A percentile compares a stretch with the other conserved stretches of the same genome.
These are phyloP conservation scores for Acanthamoeba sp. DNA, from an alignment of 208 protist genomes.

Conservation along the genomic window DNA sequence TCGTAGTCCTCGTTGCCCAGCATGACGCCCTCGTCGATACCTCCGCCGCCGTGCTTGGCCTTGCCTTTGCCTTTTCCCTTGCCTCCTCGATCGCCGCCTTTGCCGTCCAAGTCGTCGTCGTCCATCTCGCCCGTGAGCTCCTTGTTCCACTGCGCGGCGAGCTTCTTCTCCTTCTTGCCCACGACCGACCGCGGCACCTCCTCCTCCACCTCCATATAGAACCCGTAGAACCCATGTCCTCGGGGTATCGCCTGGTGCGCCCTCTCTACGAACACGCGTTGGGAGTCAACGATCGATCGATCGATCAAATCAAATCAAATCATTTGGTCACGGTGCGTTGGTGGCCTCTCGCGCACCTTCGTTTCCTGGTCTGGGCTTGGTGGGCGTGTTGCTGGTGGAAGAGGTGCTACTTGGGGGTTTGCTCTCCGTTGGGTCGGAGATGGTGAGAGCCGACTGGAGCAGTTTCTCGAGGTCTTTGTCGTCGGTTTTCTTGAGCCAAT, in stretches of 20 bases:
- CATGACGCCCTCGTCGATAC: not conserved
- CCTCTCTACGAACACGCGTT: no score
- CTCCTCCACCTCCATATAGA: conserved; percentile 46
- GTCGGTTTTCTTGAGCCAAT: not conserved
- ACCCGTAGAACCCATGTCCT: conserved; percentile 4
- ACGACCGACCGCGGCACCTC: not conserved
- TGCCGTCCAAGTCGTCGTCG: not conserved
- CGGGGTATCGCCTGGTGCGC: not conserved
- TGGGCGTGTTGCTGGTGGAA: not conserved
- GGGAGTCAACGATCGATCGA: no score
- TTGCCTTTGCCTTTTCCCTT: not conserved
- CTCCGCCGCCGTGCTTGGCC: not conserved
- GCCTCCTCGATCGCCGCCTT: not conserved
- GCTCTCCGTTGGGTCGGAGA: not conserved
- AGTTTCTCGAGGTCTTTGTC: conserved; percentile 2
- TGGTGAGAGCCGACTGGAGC: not conserved
- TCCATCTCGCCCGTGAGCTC: not conserved
- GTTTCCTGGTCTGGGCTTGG: not conserved
- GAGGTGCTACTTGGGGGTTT: not conserved
- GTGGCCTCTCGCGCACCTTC: not conserved
- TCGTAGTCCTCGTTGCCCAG: not conserved
- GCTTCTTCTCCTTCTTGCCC: conserved; percentile 48
- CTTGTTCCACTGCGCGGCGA: not conserved
- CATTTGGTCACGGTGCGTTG: not conserved
- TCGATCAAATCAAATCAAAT: no score